These are phyloP conservation scores for Dendrobium huoshanense DNA, from an alignment of 106 monocot genomes.

Conservation along the genomic window DNA sequence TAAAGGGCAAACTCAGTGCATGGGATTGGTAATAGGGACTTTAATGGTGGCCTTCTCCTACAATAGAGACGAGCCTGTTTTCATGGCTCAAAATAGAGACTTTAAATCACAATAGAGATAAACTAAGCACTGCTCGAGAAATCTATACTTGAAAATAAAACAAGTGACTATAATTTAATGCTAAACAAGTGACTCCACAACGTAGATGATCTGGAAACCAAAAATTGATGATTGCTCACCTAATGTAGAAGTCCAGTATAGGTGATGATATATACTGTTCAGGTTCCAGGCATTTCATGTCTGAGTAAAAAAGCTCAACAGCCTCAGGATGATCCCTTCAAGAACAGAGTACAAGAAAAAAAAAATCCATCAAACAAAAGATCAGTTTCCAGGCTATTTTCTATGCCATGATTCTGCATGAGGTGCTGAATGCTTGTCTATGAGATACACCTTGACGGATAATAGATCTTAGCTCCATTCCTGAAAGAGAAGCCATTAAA, in stretches of 20 bases:
- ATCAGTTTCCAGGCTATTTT: neutral
- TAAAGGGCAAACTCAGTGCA: neutral
- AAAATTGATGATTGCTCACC: conserved; percentile 33
- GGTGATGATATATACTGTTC: conserved; percentile 66
- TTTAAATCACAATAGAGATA: neutral
- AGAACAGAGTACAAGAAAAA: conserved; percentile 9
- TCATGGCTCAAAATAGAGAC: neutral
- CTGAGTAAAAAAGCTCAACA: conserved; percentile 60
- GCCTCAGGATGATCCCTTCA: conserved; percentile 63
- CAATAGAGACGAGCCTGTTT: neutral
- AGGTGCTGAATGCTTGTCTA: neutral
- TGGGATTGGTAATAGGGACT: neutral
- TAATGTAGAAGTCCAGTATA: conserved; percentile 92
- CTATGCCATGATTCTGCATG: neutral
- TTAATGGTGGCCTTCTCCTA: neutral
- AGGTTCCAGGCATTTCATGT: conserved; percentile 84
- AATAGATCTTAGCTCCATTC: conserved; percentile 58
- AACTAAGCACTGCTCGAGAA: neutral
- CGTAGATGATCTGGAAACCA: neutral
- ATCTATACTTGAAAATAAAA: neutral
- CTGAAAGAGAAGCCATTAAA: conserved; percentile 30
- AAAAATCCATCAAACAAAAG: neutral
- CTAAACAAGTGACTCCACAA: neutral
- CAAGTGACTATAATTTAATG: neutral
- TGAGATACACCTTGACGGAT: conserved; percentile 70